Percentiles rank a stretch among this genome's conserved stretches.
Conservation (phyloP, 345 rosid genomes). For the Melastoma malabathricum region DNA sequence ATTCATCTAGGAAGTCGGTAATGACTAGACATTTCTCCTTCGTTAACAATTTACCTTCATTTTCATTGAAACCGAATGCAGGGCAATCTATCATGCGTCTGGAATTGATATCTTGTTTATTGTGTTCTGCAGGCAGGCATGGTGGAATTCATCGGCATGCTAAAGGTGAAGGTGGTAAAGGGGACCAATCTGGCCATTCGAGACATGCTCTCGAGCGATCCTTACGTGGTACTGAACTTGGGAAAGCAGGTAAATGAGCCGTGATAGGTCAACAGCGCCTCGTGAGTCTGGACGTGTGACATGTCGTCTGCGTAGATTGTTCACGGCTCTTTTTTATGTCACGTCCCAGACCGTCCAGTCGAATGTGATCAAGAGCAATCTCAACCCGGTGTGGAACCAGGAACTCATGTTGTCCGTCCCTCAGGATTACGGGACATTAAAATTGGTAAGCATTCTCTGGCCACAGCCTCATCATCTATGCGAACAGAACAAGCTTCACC, state of each 20-base stretch:
- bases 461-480: not conserved
- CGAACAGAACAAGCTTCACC: not conserved
- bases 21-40: constrained; percentile 1
- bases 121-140: constrained; percentile 51
- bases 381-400: constrained; percentile 76
- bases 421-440: constrained; percentile 37
- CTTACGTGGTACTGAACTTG: constrained; percentile 65
- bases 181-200: constrained; percentile 74
- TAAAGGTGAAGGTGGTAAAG: constrained; percentile 59
- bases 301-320: too few relatives aligned
- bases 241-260: constrained; percentile 97
- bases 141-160: constrained; percentile 76
- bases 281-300: too few relatives aligned
- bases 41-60: too few relatives aligned
- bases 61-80: too few relatives aligned
- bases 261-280: too few relatives aligned
- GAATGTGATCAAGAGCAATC: constrained; percentile 38
- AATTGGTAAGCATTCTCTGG: constrained; percentile 39
- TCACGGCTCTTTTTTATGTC: too few relatives aligned
- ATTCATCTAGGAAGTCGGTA: constrained; percentile 41
- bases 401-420: constrained; percentile 79
- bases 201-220: constrained; percentile 96
- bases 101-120: too few relatives aligned
- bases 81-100: too few relatives aligned
- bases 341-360: constrained; percentile 60